Evolutionary conservation across 495 filamentous ascomycete genomes (phyloP).

Genomic region (Aspergillus leporis): DNA sequence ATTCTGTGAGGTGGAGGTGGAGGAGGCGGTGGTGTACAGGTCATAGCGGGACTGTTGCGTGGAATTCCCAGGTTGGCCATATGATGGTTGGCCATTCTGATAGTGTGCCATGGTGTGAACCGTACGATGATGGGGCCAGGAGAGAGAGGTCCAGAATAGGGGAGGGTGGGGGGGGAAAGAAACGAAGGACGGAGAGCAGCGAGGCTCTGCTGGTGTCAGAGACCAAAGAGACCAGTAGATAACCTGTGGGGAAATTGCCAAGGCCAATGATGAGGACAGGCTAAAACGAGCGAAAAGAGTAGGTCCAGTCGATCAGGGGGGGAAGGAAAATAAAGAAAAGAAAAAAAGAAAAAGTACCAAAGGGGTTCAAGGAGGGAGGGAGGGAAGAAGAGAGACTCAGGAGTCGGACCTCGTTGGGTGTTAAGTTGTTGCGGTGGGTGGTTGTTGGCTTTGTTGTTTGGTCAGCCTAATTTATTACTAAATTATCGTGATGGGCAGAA

Average conservation of each 20-base stretch:
- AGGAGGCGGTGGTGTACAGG: constrained; percentile 15
- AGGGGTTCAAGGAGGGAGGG: background rate
- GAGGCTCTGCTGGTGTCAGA: background rate
- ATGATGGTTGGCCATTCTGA: constrained; percentile 48
- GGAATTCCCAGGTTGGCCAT: constrained; percentile 34
- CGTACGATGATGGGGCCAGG: background rate
- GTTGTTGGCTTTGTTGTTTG: background rate
- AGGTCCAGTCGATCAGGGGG: constrained; percentile 5
- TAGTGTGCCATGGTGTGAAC: constrained; percentile 47
- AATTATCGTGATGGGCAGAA: background rate
- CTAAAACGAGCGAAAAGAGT: constrained; percentile 1
- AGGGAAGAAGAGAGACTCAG: background rate
- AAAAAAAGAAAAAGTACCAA: background rate
- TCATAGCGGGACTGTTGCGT: constrained; percentile 18
- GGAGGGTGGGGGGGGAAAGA: background rate
- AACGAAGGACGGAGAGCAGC: background rate
- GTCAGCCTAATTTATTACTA: background rate
- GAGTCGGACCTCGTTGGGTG: background rate
- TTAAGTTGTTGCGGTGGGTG: background rate
- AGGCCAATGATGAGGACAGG: background rate
- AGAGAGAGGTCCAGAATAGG: background rate
- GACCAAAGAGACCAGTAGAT: background rate
- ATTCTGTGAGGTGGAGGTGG: constrained; percentile 20
- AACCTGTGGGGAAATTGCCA: background rate
- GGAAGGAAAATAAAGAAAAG: background rate